These are phyloP conservation scores for Fistulina hepatica DNA, from an alignment of 1,284 basidiomycete genomes.

Conservation along the genomic window DNA sequence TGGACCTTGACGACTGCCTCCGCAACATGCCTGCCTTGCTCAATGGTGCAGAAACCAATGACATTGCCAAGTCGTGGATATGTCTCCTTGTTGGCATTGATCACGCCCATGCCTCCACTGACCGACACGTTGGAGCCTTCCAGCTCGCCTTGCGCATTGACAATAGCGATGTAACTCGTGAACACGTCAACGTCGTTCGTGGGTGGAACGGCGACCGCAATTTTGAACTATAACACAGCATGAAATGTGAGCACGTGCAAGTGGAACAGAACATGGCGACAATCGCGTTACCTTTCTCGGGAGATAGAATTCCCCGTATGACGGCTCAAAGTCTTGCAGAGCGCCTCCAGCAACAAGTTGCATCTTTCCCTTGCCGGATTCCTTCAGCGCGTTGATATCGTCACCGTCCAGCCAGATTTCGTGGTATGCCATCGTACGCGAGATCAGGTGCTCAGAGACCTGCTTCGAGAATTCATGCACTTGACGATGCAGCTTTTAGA, in stretches of 20 bases:
- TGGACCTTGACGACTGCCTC: conserved; percentile 93
- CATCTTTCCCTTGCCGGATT: too few relatives aligned
- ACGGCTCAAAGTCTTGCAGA: conserved; percentile 74
- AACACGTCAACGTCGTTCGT: conserved; percentile 96
- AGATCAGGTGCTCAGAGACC: conserved; percentile 82
- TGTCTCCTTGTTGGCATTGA: conserved; percentile 98
- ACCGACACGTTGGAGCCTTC: conserved; percentile 85
- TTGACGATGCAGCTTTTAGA: conserved; percentile 77
- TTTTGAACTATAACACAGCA: conserved; percentile 69
- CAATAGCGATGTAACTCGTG: conserved; percentile 92
- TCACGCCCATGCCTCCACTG: conserved; percentile 99
- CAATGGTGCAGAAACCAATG: conserved; percentile 87
- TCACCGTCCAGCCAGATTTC: conserved; percentile 99
- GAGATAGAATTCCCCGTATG: conserved; percentile 96
- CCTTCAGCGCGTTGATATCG: too few relatives aligned
- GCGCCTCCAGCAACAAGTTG: conserved; percentile 15
- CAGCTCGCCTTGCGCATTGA: conserved; percentile 61
- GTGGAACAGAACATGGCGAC: conserved; percentile 3
- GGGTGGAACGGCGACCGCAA: conserved; percentile 93
- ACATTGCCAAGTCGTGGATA: conserved; percentile 87
- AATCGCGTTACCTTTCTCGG: conserved; percentile 66
- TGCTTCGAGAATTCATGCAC: conserved; percentile 83
- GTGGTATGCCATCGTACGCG: conserved; percentile 90
- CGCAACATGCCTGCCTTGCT: conserved; percentile 80
- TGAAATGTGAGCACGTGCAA: conserved; percentile 12